Percentiles rank a stretch among this genome's conserved stretches.
Conservation (phyloP, 495 filamentous ascomycete species). For the Aspergillus homomorphus region DNA sequence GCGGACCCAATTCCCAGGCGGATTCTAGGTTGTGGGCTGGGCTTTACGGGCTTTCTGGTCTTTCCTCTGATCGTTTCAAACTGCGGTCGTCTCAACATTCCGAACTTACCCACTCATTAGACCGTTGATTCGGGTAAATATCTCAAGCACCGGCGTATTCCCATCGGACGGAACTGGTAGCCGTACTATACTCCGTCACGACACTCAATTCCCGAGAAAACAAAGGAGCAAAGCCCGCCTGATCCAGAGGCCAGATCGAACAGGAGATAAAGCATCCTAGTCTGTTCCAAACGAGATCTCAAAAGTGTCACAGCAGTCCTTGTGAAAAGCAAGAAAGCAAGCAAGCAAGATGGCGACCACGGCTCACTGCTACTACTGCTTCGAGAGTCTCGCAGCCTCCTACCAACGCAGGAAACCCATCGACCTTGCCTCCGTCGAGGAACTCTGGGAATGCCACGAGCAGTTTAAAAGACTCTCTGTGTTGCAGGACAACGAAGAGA, state of each 20-base stretch:
- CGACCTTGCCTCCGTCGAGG: conserved; percentile 63
- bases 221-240: neutral
- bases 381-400: conserved; percentile 72
- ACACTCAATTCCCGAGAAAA: neutral
- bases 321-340: neutral
- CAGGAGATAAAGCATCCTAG: neutral
- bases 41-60: conserved; percentile 5
- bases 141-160: neutral
- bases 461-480: conserved; percentile 39
- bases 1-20: conserved; percentile 3
- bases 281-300: neutral
- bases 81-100: neutral
- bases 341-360: conserved; percentile 65
- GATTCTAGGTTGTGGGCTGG: conserved; percentile 1
- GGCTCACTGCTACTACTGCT: conserved; percentile 86
- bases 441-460: conserved; percentile 62
- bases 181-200: neutral
- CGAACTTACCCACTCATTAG: conserved; percentile 6
- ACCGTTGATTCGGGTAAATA: neutral
- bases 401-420: conserved; percentile 58
- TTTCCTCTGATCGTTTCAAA: neutral
- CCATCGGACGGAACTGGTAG: neutral
- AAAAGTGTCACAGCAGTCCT: neutral
- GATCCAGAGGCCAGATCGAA: neutral
- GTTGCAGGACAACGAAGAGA: conserved; percentile 26